Conservation (phyloP, 768 basidiomycete species). For the Chalciporus chontae region DNA sequence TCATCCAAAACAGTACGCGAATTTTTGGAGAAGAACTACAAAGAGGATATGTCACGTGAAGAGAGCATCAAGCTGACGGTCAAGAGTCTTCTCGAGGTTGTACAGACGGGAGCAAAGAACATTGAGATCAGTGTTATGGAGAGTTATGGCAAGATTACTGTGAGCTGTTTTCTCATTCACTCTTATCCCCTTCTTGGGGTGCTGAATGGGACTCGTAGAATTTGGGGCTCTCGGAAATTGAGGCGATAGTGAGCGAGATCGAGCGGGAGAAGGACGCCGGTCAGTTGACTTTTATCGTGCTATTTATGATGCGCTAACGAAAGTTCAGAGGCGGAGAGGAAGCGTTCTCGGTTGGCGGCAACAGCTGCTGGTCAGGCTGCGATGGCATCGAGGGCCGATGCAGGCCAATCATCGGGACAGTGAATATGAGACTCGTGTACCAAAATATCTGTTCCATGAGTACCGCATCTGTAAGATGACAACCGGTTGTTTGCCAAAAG, state of each 20-base stretch:
- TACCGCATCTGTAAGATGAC: not conserved
- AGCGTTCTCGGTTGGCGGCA: constrained; percentile 84
- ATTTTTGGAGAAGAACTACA: constrained; percentile 97
- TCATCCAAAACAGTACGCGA: constrained; percentile 98
- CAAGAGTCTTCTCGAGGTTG: constrained; percentile 94
- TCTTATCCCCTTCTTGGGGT: too few relatives aligned
- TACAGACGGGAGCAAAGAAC: constrained; percentile 99
- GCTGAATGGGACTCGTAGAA: constrained; percentile 48
- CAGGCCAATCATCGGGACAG: constrained; percentile 35
- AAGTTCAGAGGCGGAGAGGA: constrained; percentile 85
- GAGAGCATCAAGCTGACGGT: constrained; percentile 94
- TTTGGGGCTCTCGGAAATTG: constrained; percentile 82
- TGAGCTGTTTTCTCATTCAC: constrained; percentile 32
- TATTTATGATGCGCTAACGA: constrained; percentile 3
- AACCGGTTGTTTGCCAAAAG: constrained; percentile 27
- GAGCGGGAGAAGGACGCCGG: constrained; percentile 97
- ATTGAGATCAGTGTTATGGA: constrained; percentile 99
- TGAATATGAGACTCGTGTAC: constrained; percentile 24
- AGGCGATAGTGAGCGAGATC: constrained; percentile 87
- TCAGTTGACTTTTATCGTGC: constrained; percentile 30
- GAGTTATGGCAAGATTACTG: constrained; percentile 88
- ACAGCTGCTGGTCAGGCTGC: constrained; percentile 90
- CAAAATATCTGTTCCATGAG: constrained; percentile 1
- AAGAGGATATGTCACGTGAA: constrained; percentile 82
- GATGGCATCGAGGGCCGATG: constrained; percentile 60